These are phyloP conservation scores for Metschnikowia lunata DNA, from an alignment of 805 yeast genomes.

Conservation along the genomic window DNA sequence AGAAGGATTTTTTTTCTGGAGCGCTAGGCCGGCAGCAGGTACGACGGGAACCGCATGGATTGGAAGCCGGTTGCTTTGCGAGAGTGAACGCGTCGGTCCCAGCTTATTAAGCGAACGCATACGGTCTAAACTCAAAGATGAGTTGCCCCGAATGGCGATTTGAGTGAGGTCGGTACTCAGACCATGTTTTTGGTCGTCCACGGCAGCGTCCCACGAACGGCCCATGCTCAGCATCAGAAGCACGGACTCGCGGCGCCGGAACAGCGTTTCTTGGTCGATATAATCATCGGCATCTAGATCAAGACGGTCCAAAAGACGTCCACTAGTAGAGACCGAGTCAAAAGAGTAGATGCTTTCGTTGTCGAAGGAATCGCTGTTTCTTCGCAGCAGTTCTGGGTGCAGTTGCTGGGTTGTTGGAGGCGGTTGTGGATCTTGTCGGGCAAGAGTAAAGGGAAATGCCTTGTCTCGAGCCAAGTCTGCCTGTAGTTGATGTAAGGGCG, in stretches of 20 bases:
- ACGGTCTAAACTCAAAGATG: constrained; percentile 16
- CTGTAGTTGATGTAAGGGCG: constrained; percentile 18
- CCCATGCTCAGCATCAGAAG: constrained; percentile 15
- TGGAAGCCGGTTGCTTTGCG: constrained; percentile 7
- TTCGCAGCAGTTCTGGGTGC: background rate
- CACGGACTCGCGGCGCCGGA: constrained; percentile 16
- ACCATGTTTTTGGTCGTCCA: constrained; percentile 23
- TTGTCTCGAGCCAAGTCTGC: constrained; percentile 12
- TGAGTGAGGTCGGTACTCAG: constrained; percentile 9
- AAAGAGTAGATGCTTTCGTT: constrained; percentile 39
- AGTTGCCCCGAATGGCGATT: constrained; percentile 15
- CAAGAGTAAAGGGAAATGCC: constrained; percentile 5
- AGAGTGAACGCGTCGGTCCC: constrained; percentile 7
- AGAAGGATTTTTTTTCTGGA: constrained; percentile 14
- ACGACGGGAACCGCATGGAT: constrained; percentile 11
- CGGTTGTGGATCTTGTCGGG: background rate
- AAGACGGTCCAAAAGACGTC: constrained; percentile 33
- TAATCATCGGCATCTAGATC: constrained; percentile 18
- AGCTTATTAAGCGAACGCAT: constrained; percentile 9
- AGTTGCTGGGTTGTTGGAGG: background rate
- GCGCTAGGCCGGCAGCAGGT: constrained; percentile 6
- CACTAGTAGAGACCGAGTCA: constrained; percentile 41
- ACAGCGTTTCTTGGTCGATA: constrained; percentile 8
- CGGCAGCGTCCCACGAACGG: constrained; percentile 17
- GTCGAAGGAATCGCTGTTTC: constrained; percentile 15